A percentile compares a stretch with the other conserved stretches of the same genome.
Evolutionary conservation across 2,329 filamentous ascomycete species (phyloP).

Genomic region (Microsporum ferrugineum): DNA sequence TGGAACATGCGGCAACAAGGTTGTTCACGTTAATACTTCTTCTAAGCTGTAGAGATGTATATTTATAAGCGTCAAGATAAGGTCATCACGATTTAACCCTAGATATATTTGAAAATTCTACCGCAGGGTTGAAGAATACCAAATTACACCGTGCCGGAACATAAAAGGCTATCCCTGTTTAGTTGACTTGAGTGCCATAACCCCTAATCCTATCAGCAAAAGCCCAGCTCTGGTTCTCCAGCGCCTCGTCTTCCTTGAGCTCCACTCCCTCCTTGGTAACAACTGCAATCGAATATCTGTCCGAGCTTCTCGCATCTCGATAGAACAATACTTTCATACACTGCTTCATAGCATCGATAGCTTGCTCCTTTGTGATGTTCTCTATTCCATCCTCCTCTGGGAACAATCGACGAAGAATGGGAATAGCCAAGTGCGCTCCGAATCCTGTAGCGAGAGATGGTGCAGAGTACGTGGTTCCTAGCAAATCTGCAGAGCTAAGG

Average conservation of each 20-base stretch:
- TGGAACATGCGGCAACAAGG: slow-evolving; percentile 42
- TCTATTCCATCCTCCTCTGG: slow-evolving; percentile 71
- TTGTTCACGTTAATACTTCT: slow-evolving; percentile 32
- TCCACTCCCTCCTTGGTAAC: slow-evolving; percentile 83
- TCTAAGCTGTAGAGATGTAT: slow-evolving; percentile 25
- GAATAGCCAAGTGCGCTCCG: slow-evolving; percentile 83
- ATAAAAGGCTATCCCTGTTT: slow-evolving; percentile 8
- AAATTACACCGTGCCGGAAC: neutral
- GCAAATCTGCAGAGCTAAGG: slow-evolving; percentile 79
- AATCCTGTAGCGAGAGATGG: slow-evolving; percentile 89
- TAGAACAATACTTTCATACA: slow-evolving; percentile 99
- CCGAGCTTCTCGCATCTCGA: slow-evolving; percentile 83
- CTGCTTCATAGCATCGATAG: slow-evolving; percentile 70
- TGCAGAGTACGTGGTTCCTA: slow-evolving; percentile 81
- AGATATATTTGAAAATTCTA: neutral
- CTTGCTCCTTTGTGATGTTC: slow-evolving; percentile 62
- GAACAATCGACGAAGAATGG: slow-evolving; percentile 71
- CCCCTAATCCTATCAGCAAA: slow-evolving; percentile 92
- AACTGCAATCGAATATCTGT: slow-evolving; percentile 82
- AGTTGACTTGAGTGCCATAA: slow-evolving; percentile 72
- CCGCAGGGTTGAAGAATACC: neutral
- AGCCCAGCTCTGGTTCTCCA: slow-evolving; percentile 94
- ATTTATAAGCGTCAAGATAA: neutral
- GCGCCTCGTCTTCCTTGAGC: slow-evolving; percentile 68
- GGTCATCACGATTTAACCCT: neutral